Conservation (phyloP, 169 alveolate species). For the Cryptosporidium meleagridis region DNA sequence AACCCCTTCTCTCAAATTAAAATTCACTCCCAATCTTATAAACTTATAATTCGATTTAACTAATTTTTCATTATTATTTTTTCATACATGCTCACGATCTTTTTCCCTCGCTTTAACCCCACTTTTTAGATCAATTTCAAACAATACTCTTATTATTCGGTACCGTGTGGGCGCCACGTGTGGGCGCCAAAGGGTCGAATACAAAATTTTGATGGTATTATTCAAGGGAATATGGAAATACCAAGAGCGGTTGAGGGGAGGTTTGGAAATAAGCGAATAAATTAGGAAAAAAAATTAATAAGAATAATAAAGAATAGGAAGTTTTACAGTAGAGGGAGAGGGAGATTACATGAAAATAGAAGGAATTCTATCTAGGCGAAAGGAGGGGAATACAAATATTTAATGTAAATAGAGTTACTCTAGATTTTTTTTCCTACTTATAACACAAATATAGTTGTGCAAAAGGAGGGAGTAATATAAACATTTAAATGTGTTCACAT, state of each 20-base stretch:
- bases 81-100: background rate
- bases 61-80: background rate
- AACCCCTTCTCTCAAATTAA: background rate
- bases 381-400: background rate
- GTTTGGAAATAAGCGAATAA: background rate
- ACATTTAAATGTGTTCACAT: background rate
- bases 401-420: background rate
- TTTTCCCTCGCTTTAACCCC: conserved; percentile 2
- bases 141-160: background rate
- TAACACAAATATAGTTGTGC: background rate
- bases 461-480: no score
- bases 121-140: conserved; percentile 8
- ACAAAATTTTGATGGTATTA: background rate
- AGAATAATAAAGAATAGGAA: background rate
- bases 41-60: background rate
- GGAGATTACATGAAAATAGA: background rate
- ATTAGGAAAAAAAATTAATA: background rate
- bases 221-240: background rate
- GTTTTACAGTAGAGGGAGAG: background rate
- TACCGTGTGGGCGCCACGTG: background rate
- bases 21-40: background rate
- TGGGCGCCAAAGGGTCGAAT: background rate
- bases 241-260: conserved; percentile 17
- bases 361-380: background rate
- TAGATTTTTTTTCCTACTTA: no score